Conservation (phyloP, 768 basidiomycete genomes). For the Tubosaeta sp. region DNA sequence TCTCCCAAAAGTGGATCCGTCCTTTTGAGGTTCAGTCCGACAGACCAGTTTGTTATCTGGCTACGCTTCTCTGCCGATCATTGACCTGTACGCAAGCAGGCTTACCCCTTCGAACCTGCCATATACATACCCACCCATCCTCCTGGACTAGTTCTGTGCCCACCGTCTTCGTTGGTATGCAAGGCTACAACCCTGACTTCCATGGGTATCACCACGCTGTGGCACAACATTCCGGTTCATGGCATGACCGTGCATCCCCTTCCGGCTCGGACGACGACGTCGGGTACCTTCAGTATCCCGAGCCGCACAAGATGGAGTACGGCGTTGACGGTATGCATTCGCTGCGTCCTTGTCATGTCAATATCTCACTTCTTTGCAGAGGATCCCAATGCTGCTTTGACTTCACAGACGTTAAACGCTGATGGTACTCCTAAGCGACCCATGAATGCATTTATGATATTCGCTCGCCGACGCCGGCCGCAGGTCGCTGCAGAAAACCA, state of each 20-base stretch:
- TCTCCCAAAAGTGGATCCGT: slow-evolving; percentile 10
- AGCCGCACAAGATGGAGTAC: slow-evolving; percentile 38
- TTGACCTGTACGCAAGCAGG: slow-evolving; percentile 17
- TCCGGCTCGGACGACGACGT: slow-evolving; percentile 56
- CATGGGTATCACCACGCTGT: slow-evolving; percentile 22
- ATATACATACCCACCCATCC: slow-evolving; percentile 1
- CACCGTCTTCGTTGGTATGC: slow-evolving; percentile 22
- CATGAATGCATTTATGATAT: slow-evolving; percentile 96
- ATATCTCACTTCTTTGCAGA: slow-evolving; percentile 24
- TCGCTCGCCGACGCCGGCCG: slow-evolving; percentile 75
- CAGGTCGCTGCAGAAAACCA: slow-evolving; percentile 86
- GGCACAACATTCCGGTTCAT: slow-evolving; percentile 25
- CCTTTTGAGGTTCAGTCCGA: slow-evolving; percentile 16
- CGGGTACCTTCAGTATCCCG: slow-evolving; percentile 28
- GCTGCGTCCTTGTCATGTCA: slow-evolving; percentile 6
- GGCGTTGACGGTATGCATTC: slow-evolving; percentile 43
- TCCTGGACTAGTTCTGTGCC: slow-evolving; percentile 4
- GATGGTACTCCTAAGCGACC: slow-evolving; percentile 88
- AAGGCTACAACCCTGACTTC: slow-evolving; percentile 22
- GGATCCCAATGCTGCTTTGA: slow-evolving; percentile 48
- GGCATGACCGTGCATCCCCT: slow-evolving; percentile 47
- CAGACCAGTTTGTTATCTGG: slow-evolving; percentile 27
- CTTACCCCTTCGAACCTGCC: slow-evolving; percentile 5
- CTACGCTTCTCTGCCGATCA: slow-evolving; percentile 26
- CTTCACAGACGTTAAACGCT: slow-evolving; percentile 75